These are phyloP conservation scores for Plasmopara halstedii DNA, from an alignment of 352 stramenopile species.

Conservation along the genomic window DNA sequence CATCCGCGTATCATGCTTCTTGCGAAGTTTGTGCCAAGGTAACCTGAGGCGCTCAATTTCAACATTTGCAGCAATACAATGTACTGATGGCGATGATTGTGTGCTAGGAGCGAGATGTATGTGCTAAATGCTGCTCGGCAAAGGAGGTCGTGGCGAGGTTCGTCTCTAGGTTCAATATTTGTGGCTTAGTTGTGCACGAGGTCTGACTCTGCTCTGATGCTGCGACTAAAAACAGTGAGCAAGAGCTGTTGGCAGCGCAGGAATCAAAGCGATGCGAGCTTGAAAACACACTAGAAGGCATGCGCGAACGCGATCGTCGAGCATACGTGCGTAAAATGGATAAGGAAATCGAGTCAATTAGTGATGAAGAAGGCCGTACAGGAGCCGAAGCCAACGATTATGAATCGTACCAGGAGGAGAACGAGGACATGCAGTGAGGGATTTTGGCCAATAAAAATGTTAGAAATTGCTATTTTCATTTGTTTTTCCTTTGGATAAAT, in stretches of 20 bases:
- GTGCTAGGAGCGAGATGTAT: conserved; percentile 67
- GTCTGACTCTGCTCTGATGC: neutral
- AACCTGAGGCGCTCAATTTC: neutral
- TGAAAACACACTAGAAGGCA: conserved; percentile 43
- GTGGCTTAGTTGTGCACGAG: neutral
- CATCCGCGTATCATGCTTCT: conserved; percentile 91
- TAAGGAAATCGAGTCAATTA: conserved; percentile 38
- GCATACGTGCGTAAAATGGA: conserved; percentile 61
- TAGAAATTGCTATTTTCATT: conserved; percentile 11
- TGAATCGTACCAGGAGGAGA: conserved; percentile 51
- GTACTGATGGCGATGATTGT: conserved; percentile 1
- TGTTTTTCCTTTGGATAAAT: conserved; percentile 1
- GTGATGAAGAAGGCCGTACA: conserved; percentile 15
- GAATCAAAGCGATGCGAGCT: conserved; percentile 42
- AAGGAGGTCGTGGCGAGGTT: conserved; percentile 70
- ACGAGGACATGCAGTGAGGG: conserved; percentile 33
- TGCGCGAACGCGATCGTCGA: conserved; percentile 75
- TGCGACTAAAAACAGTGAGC: conserved; percentile 24
- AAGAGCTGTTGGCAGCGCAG: conserved; percentile 41
- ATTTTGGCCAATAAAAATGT: conserved; percentile 18
- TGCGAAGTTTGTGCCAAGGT: conserved; percentile 88
- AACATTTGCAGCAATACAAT: neutral
- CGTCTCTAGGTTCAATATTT: neutral
- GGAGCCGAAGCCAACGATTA: conserved; percentile 21
- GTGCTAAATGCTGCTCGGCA: conserved; percentile 79